These are phyloP conservation scores for Amanita thiersii DNA, from an alignment of 768 basidiomycete genomes.

Conservation along the genomic window DNA sequence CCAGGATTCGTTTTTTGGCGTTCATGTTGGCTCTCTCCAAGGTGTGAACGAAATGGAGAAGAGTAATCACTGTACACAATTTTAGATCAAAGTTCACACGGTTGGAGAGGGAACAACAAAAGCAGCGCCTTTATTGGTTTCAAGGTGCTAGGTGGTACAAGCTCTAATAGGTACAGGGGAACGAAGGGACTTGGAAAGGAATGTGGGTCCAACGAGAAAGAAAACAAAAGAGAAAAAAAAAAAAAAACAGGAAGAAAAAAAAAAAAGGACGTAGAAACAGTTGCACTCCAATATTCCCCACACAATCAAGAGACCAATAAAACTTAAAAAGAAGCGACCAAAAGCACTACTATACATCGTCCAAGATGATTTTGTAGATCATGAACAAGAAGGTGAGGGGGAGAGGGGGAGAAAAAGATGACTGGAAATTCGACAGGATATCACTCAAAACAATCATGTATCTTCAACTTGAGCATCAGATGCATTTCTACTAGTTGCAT, in stretches of 20 bases:
- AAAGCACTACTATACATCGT: slow-evolving; percentile 5
- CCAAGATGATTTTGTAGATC: slow-evolving; percentile 4
- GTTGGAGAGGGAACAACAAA: no score
- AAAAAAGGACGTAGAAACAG: not conserved
- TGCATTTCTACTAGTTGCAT: slow-evolving; percentile 28
- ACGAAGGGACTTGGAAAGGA: slow-evolving; percentile 4
- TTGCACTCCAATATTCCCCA: slow-evolving; percentile 4
- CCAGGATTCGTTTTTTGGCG: slow-evolving; percentile 17
- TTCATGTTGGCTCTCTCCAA: slow-evolving; percentile 15
- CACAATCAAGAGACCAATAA: slow-evolving; percentile 4
- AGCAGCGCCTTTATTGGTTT: no score
- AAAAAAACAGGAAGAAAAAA: not conserved
- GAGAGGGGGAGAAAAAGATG: not conserved
- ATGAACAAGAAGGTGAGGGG: slow-evolving; percentile 6
- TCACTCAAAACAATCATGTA: not conserved
- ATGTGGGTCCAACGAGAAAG: no score
- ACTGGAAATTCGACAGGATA: not conserved
- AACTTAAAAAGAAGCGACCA: not conserved
- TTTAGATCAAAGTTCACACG: slow-evolving; percentile 2
- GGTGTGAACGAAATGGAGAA: not conserved
- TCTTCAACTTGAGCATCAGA: slow-evolving; percentile 15
- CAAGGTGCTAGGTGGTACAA: no score
- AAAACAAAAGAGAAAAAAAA: not conserved
- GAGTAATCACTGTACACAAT: not conserved
- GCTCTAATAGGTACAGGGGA: slow-evolving; percentile 3